phyloP scores from a whole-genome alignment of 768 basidiomycete genomes.

The Lentinula lateritia region DNA sequence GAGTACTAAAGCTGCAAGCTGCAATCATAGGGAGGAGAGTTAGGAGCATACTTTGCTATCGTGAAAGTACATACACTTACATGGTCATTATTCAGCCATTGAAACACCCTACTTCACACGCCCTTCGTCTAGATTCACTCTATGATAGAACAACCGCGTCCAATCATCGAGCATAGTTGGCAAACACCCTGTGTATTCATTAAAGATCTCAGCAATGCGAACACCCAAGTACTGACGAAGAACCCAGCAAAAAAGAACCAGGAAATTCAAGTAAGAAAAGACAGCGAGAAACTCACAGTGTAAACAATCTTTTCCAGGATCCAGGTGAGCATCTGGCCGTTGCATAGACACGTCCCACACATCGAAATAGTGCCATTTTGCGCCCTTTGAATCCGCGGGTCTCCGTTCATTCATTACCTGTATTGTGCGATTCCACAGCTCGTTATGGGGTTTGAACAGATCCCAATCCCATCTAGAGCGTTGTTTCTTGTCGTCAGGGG shows the following conservation, averaged over 20 bases:
- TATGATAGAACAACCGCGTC: constrained; percentile 19
- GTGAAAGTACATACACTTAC: neutral
- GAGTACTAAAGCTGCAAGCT: neutral
- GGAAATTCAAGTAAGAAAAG: neutral
- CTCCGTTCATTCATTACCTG: constrained; percentile 10
- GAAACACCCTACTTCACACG: neutral
- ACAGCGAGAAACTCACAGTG: constrained; percentile 17
- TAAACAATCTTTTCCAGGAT: constrained; percentile 22
- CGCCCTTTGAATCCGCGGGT: constrained; percentile 5
- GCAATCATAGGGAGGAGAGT: neutral
- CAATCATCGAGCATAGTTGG: constrained; percentile 20
- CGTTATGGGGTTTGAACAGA: constrained; percentile 19
- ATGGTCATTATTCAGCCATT: neutral
- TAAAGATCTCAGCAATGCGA: neutral
- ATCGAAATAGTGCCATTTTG: constrained; percentile 22
- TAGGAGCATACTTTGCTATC: neutral
- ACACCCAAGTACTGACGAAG: neutral
- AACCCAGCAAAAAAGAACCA: neutral
- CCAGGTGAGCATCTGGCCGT: constrained; percentile 22
- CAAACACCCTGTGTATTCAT: constrained; percentile 15
- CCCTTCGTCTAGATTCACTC: constrained; percentile 1
- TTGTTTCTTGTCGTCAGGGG: constrained; percentile 14
- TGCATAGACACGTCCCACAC: constrained; percentile 21
- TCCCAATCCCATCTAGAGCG: constrained; percentile 23
- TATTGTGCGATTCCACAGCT: constrained; percentile 9